Evolutionary conservation across 352 stramenopile species (phyloP), one percentile per base, ranked within the genome.

Genomic region (Pythium sukuiense): DNA sequence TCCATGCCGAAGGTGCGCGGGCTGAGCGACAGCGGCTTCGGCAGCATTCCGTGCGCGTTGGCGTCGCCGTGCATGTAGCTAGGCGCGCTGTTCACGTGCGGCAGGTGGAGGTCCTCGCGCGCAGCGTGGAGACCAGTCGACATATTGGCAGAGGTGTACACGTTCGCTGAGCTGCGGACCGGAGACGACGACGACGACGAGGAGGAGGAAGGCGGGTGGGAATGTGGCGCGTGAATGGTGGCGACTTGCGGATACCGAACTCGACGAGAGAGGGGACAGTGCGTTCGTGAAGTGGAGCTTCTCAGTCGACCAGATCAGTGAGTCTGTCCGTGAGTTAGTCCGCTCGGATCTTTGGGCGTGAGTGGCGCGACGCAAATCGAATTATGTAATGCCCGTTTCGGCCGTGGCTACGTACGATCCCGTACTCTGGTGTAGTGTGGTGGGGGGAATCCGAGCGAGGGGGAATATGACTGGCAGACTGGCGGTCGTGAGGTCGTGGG

Each of bases 1-100:
- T 94, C 86, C 86, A 94, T 94, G 35, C 84, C 84, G 52, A 94
- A 92, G 3, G 81, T 92, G 20, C 85, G 79, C 45, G 86, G 86
- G 33, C 81, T 91, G 33, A 94, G 83, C 52, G 79, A 84, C 33
- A 94, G 82, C 16, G 86, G 81, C 72, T 92, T 92, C 20, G 83
- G 76, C 18, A 90, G 70, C 54, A 63, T 37, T 49, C 74, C 60
- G 29, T 64, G 65, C 18, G 54, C 67, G 41, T 62, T 71, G 27
- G 71, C 68, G 58, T 78, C 70, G 56, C 60, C 68, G 41, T 76
- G 71, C 13, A 89, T 66, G 37, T 81, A 81, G 54, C 62, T 66
- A 16, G 67, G 67, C 3, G 65, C 59, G 27, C 56, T 55, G 11
- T 76, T 43, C 1, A 71, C 48, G 69, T 85, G 80, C 59, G 81